Percentiles rank a stretch among this genome's conserved stretches.
These are phyloP conservation scores for Tetrapyrgos nigripes DNA, from an alignment of 1,284 basidiomycete genomes.

Conservation along the genomic window DNA sequence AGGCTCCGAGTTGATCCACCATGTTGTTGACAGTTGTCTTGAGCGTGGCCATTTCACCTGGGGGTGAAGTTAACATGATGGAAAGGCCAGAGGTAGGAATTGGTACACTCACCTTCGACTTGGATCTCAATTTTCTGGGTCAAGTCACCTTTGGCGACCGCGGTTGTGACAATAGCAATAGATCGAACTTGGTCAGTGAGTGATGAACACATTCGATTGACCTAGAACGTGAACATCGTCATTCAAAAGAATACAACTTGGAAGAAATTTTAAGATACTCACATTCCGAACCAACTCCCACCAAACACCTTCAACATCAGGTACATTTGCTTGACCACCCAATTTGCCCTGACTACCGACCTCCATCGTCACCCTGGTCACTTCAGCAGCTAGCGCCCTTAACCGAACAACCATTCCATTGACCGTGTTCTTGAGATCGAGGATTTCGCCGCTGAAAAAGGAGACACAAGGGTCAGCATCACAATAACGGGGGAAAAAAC, in stretches of 20 bases:
- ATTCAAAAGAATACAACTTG: no score
- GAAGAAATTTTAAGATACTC: no score
- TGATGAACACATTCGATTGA: slow-evolving; percentile 90
- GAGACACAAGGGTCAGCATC: not conserved
- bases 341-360: slow-evolving; percentile 90
- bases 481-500: not conserved
- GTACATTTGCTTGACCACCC: slow-evolving; percentile 91
- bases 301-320: slow-evolving; percentile 96
- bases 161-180: slow-evolving; percentile 92
- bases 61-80: no score
- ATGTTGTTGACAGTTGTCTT: slow-evolving; percentile 37
- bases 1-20: slow-evolving; percentile 86
- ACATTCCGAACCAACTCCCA: slow-evolving; percentile 90
- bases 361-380: slow-evolving; percentile 94
- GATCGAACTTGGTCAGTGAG: slow-evolving; percentile 95
- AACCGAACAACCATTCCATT: slow-evolving; percentile 92
- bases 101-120: slow-evolving; percentile 94
- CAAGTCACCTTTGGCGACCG: slow-evolving; percentile 89
- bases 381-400: slow-evolving; percentile 88
- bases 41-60: slow-evolving; percentile 72
- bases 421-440: slow-evolving; percentile 97
- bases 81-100: not conserved
- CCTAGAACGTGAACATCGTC: slow-evolving; percentile 93
- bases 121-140: slow-evolving; percentile 90
- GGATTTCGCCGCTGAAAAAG: slow-evolving; percentile 79